These are phyloP conservation scores for Streptanthus diversifolius DNA, from an alignment of 345 rosid genomes.

Conservation along the genomic window DNA sequence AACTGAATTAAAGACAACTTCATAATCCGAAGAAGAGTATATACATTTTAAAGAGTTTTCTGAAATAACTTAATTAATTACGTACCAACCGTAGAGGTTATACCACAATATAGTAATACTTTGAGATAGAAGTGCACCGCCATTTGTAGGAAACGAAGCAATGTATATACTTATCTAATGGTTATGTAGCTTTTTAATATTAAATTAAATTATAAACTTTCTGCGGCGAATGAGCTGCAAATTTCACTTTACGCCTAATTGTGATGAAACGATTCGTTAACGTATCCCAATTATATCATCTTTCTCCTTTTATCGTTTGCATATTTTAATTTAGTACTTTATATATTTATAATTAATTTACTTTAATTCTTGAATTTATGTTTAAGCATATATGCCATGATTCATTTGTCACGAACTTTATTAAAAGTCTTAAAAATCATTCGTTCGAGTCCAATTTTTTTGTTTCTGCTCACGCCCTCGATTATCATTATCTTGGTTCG, in stretches of 20 bases:
- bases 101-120: constrained; percentile 11
- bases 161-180: neutral
- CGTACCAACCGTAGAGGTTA: constrained; percentile 25
- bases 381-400: neutral
- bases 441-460: neutral
- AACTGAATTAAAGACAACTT: neutral
- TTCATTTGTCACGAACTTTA: neutral
- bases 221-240: constrained; percentile 39
- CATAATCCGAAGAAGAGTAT: neutral
- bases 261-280: constrained; percentile 29
- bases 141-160: constrained; percentile 15
- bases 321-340: neutral
- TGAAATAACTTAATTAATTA: neutral
- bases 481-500: neutral
- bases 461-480: neutral
- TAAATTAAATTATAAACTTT: constrained; percentile 17
- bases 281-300: constrained; percentile 37
- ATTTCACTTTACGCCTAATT: constrained; percentile 35
- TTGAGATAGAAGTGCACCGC: constrained; percentile 28
- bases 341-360: neutral
- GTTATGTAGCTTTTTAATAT: neutral
- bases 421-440: neutral
- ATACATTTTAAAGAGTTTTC: neutral
- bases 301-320: constrained; percentile 14
- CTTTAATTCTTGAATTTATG: neutral